phyloP scores from a whole-genome alignment of 2,329 filamentous ascomycete species.

The Pseudogymnoascus sp. region DNA sequence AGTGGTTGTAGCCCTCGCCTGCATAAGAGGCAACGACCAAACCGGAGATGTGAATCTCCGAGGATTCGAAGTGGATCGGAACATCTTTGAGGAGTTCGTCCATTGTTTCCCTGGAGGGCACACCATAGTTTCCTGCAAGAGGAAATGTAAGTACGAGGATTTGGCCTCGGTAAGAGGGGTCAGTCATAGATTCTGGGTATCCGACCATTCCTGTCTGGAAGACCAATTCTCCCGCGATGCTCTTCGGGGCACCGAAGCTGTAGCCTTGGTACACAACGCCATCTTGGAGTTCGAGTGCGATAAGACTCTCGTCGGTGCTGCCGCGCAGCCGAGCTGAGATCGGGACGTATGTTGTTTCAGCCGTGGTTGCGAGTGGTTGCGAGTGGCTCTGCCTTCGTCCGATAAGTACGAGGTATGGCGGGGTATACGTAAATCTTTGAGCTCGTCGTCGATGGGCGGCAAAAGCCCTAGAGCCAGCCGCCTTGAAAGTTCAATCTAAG shows the following conservation, averaged over 20 bases:
- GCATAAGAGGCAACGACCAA: slow-evolving; percentile 86
- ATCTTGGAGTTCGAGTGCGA: slow-evolving; percentile 89
- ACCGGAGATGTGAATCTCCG: slow-evolving; percentile 86
- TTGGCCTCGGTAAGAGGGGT: slow-evolving; percentile 83
- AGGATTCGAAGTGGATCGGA: slow-evolving; percentile 88
- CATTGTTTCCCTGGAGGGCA: slow-evolving; percentile 75
- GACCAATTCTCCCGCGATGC: slow-evolving; percentile 90
- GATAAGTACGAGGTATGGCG: background rate
- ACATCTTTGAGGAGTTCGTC: slow-evolving; percentile 80
- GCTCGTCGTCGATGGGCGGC: background rate
- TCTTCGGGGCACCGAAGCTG: slow-evolving; percentile 94
- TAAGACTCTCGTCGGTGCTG: slow-evolving; percentile 48
- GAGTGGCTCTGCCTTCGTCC: background rate
- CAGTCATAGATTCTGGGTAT: slow-evolving; percentile 88
- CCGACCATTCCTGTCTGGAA: slow-evolving; percentile 99
- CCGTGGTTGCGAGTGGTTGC: slow-evolving; percentile 10
- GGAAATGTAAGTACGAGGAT: slow-evolving; percentile 96
- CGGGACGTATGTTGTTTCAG: slow-evolving; percentile 17
- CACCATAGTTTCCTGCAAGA: slow-evolving; percentile 93
- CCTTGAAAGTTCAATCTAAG: slow-evolving; percentile 7
- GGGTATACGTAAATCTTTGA: slow-evolving; percentile 8
- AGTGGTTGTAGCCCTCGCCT: slow-evolving; percentile 92
- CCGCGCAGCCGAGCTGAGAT: slow-evolving; percentile 20
- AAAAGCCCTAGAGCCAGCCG: slow-evolving; percentile 10
- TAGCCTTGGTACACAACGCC: slow-evolving; percentile 85